These are phyloP conservation scores for Termitomyces sp. DNA, from an alignment of 768 basidiomycete genomes.

Conservation along the genomic window DNA sequence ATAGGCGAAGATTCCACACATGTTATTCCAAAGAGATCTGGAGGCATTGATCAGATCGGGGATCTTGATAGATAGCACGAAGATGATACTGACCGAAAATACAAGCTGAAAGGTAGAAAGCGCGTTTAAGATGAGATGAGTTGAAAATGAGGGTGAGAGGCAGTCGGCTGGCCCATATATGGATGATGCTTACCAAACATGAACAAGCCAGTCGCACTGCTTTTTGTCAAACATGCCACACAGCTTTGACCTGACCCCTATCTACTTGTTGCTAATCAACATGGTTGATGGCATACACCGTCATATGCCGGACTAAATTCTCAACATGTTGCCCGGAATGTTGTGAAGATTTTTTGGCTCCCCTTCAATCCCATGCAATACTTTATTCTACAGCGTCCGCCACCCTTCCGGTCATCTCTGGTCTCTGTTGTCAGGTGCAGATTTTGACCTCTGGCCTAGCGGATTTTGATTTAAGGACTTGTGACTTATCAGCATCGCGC, in stretches of 20 bases:
- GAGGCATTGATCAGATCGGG: neutral
- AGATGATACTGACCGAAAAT: constrained; percentile 10
- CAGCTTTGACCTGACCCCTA: constrained; percentile 3
- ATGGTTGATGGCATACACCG: neutral
- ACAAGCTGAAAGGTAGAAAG: constrained; percentile 15
- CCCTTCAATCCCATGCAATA: neutral
- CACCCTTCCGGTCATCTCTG: neutral
- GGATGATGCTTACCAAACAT: constrained; percentile 20
- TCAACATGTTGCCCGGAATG: neutral
- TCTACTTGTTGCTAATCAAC: neutral
- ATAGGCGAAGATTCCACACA: constrained; percentile 98
- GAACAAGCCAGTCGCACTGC: constrained; percentile 21
- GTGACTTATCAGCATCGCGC: neutral
- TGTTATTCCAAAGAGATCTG: constrained; percentile 23
- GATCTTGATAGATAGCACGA: neutral
- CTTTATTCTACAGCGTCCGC: too few relatives aligned
- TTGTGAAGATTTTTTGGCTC: neutral
- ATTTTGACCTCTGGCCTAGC: neutral
- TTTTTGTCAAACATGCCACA: constrained; percentile 11
- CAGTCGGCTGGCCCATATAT: constrained; percentile 13
- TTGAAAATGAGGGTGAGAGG: constrained; percentile 7
- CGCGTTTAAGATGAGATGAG: constrained; percentile 16
- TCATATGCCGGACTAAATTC: neutral
- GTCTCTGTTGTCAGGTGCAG: neutral
- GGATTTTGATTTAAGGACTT: neutral